phyloP scores from a whole-genome alignment of 768 basidiomycete species.

The Cystofilobasidium capitatum region DNA sequence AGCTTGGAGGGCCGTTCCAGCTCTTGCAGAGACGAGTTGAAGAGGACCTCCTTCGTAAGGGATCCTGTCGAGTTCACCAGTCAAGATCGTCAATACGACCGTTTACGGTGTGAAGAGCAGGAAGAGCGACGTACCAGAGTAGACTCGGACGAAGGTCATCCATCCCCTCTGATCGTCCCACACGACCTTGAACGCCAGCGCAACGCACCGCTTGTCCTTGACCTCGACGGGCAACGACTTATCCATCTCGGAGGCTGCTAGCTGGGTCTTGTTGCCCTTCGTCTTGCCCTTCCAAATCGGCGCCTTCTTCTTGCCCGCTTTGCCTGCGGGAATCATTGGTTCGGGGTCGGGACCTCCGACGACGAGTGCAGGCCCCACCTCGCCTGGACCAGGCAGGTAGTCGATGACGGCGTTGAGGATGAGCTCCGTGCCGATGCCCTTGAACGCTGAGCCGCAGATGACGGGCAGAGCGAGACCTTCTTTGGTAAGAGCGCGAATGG shows the following conservation, averaged over 20 bases:
- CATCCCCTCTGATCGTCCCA: conserved; percentile 77
- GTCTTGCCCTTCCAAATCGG: conserved; percentile 42
- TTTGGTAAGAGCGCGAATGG: conserved; percentile 60
- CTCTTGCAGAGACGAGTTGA: conserved; percentile 59
- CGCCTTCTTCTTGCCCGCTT: conserved; percentile 36
- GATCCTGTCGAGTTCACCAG: conserved; percentile 57
- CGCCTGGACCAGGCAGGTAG: conserved; percentile 65
- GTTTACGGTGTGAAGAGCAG: not conserved
- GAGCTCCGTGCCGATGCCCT: conserved; percentile 68
- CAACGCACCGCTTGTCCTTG: conserved; percentile 12
- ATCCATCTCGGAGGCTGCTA: not conserved
- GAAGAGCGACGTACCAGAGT: conserved; percentile 54
- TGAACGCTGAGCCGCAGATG: conserved; percentile 70
- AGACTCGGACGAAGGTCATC: conserved; percentile 87
- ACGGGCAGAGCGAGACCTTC: conserved; percentile 62
- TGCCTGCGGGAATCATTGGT: not conserved
- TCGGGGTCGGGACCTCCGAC: conserved; percentile 16
- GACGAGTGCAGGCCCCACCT: conserved; percentile 46
- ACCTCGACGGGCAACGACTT: conserved; percentile 18
- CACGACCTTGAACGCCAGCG: conserved; percentile 74
- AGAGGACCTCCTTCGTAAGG: conserved; percentile 51
- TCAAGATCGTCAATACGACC: not conserved
- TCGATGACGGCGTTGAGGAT: conserved; percentile 74
- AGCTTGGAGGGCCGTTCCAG: conserved; percentile 67
- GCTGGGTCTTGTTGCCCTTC: conserved; percentile 14